Evolutionary conservation across 2,329 filamentous ascomycete species (phyloP).

Genomic region (Myotisia sp.): DNA sequence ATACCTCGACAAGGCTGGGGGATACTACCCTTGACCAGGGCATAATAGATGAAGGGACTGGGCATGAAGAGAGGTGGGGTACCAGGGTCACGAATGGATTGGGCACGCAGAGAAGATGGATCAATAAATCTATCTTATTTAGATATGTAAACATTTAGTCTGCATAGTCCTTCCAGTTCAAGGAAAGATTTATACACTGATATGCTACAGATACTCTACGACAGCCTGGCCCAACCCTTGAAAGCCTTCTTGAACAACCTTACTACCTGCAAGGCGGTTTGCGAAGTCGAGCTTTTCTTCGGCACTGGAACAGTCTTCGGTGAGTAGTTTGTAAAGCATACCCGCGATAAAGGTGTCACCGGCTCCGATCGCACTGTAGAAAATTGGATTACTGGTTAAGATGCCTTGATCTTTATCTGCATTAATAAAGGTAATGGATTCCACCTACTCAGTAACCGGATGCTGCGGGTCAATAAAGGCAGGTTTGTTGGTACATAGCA

Average conservation of each 20-base stretch:
- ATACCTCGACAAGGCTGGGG: too few species aligned
- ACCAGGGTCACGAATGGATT: too few species aligned
- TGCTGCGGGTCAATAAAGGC: slow-evolving; percentile 29
- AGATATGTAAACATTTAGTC: too few species aligned
- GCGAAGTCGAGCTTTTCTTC: slow-evolving; percentile 43
- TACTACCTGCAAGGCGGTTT: slow-evolving; percentile 51
- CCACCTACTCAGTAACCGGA: slow-evolving; percentile 46
- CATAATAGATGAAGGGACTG: too few species aligned
- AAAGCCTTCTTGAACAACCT: slow-evolving; percentile 56
- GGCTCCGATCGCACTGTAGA: slow-evolving; percentile 51
- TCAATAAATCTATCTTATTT: too few species aligned
- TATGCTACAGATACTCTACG: slow-evolving; percentile 1
- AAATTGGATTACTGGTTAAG: slow-evolving; percentile 13
- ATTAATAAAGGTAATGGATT: slow-evolving; percentile 6
- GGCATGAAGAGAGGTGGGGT: too few species aligned
- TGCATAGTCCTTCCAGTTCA: too few species aligned
- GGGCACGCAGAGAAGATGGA: too few species aligned
- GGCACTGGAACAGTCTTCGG: slow-evolving; percentile 36
- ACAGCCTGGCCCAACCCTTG: slow-evolving; percentile 31
- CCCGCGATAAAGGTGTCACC: slow-evolving; percentile 65
- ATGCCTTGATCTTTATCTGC: neutral
- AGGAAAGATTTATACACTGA: too few species aligned
- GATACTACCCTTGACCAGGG: too few species aligned
- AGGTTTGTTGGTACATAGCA: slow-evolving; percentile 32
- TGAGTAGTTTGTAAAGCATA: slow-evolving; percentile 48